Evolutionary conservation across 305 asterid species (phyloP), one percentile per base, ranked within the genome.

Genomic region (Fraxinus sp.): DNA sequence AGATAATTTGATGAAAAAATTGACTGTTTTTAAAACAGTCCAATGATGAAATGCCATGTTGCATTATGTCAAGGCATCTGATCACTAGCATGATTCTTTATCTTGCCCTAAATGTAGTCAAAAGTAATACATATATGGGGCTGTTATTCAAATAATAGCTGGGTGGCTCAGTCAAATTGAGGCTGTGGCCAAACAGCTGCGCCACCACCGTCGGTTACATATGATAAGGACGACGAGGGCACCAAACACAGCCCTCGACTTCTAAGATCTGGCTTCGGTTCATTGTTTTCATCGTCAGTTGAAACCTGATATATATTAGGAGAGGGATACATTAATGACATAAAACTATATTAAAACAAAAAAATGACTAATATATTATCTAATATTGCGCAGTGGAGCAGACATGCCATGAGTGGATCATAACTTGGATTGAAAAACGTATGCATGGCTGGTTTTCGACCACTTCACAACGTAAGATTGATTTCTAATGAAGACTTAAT

Each of bases 241-340:
- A 95, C 97, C 86, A 95, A 86, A 77, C 98, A 93, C 57, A 94
- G 84, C 81, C 98, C 98, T 86, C 93, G 90, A 84, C 95, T 91
- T 82, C 87, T 92, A 41, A 94, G 89, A 75, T 91, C 98, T 57
- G 91, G 85, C 80, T 86, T 92, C 18, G 36, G n/a, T 84, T 89
- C 94, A 81, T 87, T 92, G 9, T 36, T 83, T 78, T 86, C 94
- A 4, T 75, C 84, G 36, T 87, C 93, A 77, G 3, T 68, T 1
- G 14, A 11, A 57, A 73, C 85, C 88, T 87, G 83, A 30, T 7
- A 71, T 0, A 70, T 70, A 28, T 70, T 4, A 18, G 62, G 22
- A 46, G 13, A 66, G 7, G n/a, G 33, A 1, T 66, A 66, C 7
- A 52, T 18, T 18, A 57, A 6, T 55, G 66, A 55, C 10, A 18